Conservation (phyloP, 495 filamentous ascomycete species). For the Hamigera avellanea region DNA sequence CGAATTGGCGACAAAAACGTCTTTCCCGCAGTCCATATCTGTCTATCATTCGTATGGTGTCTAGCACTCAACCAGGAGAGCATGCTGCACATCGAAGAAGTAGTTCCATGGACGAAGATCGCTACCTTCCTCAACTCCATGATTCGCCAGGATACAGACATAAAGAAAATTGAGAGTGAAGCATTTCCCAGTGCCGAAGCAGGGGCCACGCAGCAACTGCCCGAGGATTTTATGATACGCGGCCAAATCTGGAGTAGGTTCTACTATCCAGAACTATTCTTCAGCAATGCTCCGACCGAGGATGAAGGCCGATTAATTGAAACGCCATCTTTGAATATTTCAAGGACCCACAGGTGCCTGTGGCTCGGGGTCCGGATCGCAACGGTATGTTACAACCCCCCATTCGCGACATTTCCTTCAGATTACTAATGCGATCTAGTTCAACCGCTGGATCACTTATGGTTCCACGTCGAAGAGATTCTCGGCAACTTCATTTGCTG, state of each 20-base stretch:
- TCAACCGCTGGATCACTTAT: slow-evolving; percentile 31
- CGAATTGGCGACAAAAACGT: slow-evolving; percentile 51
- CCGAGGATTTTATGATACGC: slow-evolving; percentile 74
- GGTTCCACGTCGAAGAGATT: slow-evolving; percentile 14
- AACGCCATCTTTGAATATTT: slow-evolving; percentile 47
- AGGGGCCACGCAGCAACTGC: slow-evolving; percentile 46
- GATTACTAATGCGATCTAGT: slow-evolving; percentile 15
- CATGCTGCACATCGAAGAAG: slow-evolving; percentile 37
- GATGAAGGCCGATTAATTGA: slow-evolving; percentile 72
- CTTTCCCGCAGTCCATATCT: slow-evolving; percentile 55
- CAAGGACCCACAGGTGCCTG: slow-evolving; percentile 60
- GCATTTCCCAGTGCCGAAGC: slow-evolving; percentile 43
- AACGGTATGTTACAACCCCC: slow-evolving; percentile 22
- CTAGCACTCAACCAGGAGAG: slow-evolving; percentile 39
- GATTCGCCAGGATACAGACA: slow-evolving; percentile 24
- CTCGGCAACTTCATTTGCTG: slow-evolving; percentile 18
- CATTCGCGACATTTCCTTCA: not conserved
- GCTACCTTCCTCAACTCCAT: slow-evolving; percentile 58
- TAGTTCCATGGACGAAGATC: slow-evolving; percentile 58
- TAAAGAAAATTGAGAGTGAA: slow-evolving; percentile 35
- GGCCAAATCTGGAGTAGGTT: slow-evolving; percentile 60
- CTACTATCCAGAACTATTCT: slow-evolving; percentile 63
- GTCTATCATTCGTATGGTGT: slow-evolving; percentile 57
- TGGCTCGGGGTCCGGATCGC: slow-evolving; percentile 58
- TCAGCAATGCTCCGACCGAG: slow-evolving; percentile 54